Base-by-base conservation (phyloP, 805 yeast genomes). In the Tanozyma kutaoensis region DNA sequence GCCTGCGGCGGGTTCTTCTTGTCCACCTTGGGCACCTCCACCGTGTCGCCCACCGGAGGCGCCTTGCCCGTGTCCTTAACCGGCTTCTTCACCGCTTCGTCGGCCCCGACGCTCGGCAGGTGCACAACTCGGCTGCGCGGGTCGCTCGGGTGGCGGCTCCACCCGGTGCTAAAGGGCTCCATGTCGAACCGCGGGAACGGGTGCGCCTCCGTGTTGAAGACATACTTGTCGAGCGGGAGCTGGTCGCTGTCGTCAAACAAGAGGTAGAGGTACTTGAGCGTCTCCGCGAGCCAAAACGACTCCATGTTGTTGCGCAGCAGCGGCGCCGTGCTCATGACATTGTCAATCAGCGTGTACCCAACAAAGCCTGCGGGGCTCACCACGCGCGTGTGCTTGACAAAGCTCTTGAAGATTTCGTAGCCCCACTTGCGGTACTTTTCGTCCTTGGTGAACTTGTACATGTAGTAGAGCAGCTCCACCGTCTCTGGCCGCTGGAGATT, bases 401-500 rank as follows among this genome's bases (percentile, higher is more conserved):
- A 84, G 34, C 67, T 71, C 43, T 72, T 60, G 52, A 85, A 80
- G 19, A 86, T 80, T 44, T 79, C 81, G 66, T 77, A 79, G 8
- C 95, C 95, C 85, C 93, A 84, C 43, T 74, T 66, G 40, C 95
- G 69, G 49, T 82, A 85, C 42, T 76, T 76, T 20, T 68, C 70
- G 43, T 85, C 91, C 15, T 76, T 75, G 1, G 94, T 80, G 37
- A 84, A 59, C 38, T 85, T 71, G 55, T 75, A 86, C 36, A 86
- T 55, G 38, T 78, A 67, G 59, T 76, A 86, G 23, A 86, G 58
- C 2, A 93, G 76, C 52, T 86, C 96, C 2, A 85, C 93, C 2
- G 95, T 82, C 50, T 86, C 96, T 1, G 95, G 95, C 38, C 95
- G 66, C 55, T 85, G 96, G 35, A 86, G 57, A 49, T 84, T 84